Base-by-base conservation (phyloP, 2,329 filamentous ascomycete genomes). In the Fonsecaea multimorphosa region DNA sequence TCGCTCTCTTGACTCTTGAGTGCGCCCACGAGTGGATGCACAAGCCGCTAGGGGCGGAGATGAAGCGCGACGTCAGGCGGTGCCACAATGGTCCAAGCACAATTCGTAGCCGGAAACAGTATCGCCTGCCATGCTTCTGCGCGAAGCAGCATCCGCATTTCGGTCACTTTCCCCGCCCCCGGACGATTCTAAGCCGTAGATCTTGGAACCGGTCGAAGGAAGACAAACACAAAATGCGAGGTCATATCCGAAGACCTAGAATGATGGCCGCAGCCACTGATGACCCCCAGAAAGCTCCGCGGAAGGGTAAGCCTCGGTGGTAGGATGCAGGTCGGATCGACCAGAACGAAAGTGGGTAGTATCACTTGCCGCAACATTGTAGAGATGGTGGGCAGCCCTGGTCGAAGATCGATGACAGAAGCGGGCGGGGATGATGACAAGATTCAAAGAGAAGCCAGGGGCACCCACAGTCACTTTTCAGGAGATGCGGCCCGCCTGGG, bases 21-120 rank as follows among this genome's bases (percentile, higher is more conserved):
- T 24, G 44, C 19, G 2, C 12, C n/a, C 19, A 38, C 9, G 31
- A 8, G 6, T 56, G 3, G 27, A n/a, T 38, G 53, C 31, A 56
- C 53, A 56, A 49, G 19, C 53, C n/a, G 16, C 36, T 6, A 14
- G 19, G 19, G 57, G 44, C 44, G 57, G 40, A 59, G 44, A 59
- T 32, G 19, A 53, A 36, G 46, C 46, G 58, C 58, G 34, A 61
- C 46, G 46, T 53, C 46, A 52, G 44, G 27, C 49, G 14, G 46
- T 61, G 58, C 46, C 27, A 61, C 58, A 12, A 24, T 27, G 46
- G 29, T 19, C 46, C 44, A 24, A 49, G 19, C 12, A 9, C 44
- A 24, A 12, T 24, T 49, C 44, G 44, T 14, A 49, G 22, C 22
- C 19, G 44, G 44, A 49, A 24, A 24, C 44, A 49, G 44, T 12